A percentile compares a stretch with the other conserved stretches of the same genome.
phyloP scores from a whole-genome alignment of 805 yeast species.

The Saccharomycopsis amapae region DNA sequence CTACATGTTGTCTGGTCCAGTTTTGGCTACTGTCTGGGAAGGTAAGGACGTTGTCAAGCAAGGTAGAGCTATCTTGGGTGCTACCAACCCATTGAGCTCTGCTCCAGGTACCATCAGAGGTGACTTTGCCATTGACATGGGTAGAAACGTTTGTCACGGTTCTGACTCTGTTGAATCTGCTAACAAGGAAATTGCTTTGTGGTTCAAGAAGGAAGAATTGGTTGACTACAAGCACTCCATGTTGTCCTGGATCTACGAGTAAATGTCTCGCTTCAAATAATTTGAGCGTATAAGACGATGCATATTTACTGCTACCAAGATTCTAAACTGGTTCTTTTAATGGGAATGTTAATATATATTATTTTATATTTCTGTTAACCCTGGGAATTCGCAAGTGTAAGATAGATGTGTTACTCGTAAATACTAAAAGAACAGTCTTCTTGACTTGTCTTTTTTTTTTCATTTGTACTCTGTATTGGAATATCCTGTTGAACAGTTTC shows the following conservation, averaged over 20 bases:
- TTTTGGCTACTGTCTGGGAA: slow-evolving; percentile 99
- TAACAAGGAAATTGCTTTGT: slow-evolving; percentile 86
- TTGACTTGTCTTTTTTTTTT: too few relatives aligned
- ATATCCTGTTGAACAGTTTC: too few relatives aligned
- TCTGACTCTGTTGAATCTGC: slow-evolving; percentile 99
- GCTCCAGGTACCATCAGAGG: slow-evolving; percentile 99
- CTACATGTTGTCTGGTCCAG: slow-evolving; percentile 98
- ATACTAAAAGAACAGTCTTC: too few relatives aligned
- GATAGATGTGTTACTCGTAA: too few relatives aligned
- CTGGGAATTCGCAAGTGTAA: too few relatives aligned
- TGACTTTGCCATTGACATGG: slow-evolving; percentile 96
- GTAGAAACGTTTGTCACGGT: slow-evolving; percentile 99
- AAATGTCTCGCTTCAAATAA: slow-evolving; percentile 27
- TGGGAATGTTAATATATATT: too few relatives aligned
- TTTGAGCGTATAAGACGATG: neutral
- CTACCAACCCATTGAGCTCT: slow-evolving; percentile 95
- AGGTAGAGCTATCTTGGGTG: slow-evolving; percentile 97
- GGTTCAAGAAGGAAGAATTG: slow-evolving; percentile 98
- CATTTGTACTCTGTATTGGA: too few relatives aligned
- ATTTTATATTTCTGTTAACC: too few relatives aligned
- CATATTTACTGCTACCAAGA: too few relatives aligned
- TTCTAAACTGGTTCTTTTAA: too few relatives aligned
- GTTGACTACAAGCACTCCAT: slow-evolving; percentile 83
- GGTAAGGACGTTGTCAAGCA: slow-evolving; percentile 99
- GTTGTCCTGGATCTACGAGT: slow-evolving; percentile 92